A percentile compares a stretch with the other conserved stretches of the same genome.
Evolutionary conservation across 306 rosid species (phyloP).

Genomic region (Quillaja saponaria): DNA sequence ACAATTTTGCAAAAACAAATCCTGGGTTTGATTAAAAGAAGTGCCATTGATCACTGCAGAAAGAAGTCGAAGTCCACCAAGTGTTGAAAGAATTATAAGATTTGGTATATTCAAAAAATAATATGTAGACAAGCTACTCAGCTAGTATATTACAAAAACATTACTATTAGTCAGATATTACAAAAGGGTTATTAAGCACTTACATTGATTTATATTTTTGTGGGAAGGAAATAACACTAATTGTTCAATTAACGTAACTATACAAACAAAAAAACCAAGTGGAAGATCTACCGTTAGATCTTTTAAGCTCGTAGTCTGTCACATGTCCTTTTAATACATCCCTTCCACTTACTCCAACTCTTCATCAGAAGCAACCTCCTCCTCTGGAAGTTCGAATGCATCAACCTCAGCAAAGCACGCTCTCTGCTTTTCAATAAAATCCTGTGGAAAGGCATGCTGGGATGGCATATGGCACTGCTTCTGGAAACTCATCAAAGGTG

Average conservation of each 20-base stretch:
- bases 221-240: constrained; percentile 21
- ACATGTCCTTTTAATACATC: constrained; percentile 11
- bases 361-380: constrained; percentile 56
- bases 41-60: no score
- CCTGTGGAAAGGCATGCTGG: constrained; percentile 42
- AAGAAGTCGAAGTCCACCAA: no score
- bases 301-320: constrained; percentile 7
- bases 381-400: constrained; percentile 61
- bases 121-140: not conserved
- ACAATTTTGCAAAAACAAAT: no score
- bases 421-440: constrained; percentile 59
- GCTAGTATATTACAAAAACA: not conserved
- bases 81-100: not conserved
- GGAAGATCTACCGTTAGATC: no score
- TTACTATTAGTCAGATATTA: no score
- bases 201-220: constrained; percentile 17
- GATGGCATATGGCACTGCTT: constrained; percentile 37
- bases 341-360: constrained; percentile 49
- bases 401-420: constrained; percentile 76
- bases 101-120: constrained; percentile 6
- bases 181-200: constrained; percentile 5
- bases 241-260: constrained; percentile 28
- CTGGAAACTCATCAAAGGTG: constrained; percentile 41
- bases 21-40: no score
- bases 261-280: constrained; percentile 18